Evolutionary conservation across 192 early-diverging fungal genomes (phyloP).

Genomic region (Backusella psychrophila): DNA sequence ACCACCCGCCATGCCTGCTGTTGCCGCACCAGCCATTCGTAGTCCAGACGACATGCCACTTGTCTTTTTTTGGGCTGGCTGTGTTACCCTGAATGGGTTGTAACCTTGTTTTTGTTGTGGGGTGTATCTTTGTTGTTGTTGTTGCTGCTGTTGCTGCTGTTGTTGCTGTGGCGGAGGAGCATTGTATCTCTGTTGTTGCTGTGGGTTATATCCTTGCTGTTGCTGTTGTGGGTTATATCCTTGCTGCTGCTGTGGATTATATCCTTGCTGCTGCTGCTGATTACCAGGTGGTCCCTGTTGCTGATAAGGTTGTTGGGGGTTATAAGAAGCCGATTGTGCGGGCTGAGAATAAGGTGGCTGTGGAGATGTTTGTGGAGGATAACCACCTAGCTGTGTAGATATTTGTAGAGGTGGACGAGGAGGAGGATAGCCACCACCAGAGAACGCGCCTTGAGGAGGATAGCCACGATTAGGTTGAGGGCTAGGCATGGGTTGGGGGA

Average conservation of each 20-base stretch:
- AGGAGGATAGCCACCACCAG: not conserved
- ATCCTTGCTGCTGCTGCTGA: not conserved
- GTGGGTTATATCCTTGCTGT: not conserved
- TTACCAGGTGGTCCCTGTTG: not conserved
- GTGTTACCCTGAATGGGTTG: not conserved
- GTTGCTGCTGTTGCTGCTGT: not conserved
- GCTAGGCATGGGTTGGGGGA: not conserved
- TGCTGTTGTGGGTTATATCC: not conserved
- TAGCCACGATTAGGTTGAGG: not conserved
- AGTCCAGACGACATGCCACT: conserved; percentile 19
- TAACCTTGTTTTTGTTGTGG: not conserved
- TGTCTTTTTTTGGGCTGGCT: not conserved
- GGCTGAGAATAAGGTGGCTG: not conserved
- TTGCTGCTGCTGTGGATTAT: not conserved
- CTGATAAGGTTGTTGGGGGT: not conserved
- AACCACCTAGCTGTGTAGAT: not conserved
- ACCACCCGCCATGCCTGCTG: conserved; percentile 24
- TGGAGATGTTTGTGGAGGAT: not conserved
- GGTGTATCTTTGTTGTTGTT: not conserved
- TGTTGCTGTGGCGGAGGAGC: not conserved
- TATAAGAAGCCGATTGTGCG: not conserved
- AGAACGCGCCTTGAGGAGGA: not conserved
- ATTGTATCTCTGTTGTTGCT: not conserved
- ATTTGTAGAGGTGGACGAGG: not conserved
- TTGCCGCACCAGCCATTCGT: conserved; percentile 25